These are phyloP conservation scores for Yamadazyma insecticola DNA, from an alignment of 805 yeast species.

Conservation along the genomic window DNA sequence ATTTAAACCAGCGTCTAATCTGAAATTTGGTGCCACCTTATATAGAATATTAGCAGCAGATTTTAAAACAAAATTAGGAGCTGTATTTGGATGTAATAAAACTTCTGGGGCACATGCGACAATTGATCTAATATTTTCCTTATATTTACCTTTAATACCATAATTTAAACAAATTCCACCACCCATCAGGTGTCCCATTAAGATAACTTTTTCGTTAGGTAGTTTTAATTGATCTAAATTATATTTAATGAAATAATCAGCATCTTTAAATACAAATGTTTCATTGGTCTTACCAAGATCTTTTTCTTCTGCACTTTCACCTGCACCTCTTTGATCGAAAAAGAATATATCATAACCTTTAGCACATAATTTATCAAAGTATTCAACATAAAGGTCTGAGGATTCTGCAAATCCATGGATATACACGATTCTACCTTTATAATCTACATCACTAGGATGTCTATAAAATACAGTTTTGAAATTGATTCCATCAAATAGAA, in stretches of 20 bases:
- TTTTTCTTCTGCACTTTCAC: slow-evolving; percentile 54
- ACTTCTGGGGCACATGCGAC: slow-evolving; percentile 59
- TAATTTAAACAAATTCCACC: slow-evolving; percentile 69
- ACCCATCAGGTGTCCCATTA: slow-evolving; percentile 80
- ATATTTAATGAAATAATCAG: slow-evolving; percentile 51
- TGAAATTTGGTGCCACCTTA: slow-evolving; percentile 42
- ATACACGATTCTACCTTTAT: slow-evolving; percentile 52
- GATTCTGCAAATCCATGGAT: slow-evolving; percentile 75
- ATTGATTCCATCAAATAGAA: slow-evolving; percentile 33
- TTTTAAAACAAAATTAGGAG: slow-evolving; percentile 46
- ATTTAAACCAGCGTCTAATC: slow-evolving; percentile 52
- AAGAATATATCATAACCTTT: slow-evolving; percentile 62
- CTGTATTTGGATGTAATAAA: slow-evolving; percentile 50
- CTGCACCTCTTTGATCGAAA: slow-evolving; percentile 77
- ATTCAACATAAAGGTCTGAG: slow-evolving; percentile 42
- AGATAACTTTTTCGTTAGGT: slow-evolving; percentile 37
- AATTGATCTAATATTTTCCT: slow-evolving; percentile 42
- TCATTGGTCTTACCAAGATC: slow-evolving; percentile 56
- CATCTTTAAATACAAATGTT: slow-evolving; percentile 49
- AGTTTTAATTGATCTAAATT: slow-evolving; percentile 23
- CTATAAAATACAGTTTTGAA: slow-evolving; percentile 40
- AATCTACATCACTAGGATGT: slow-evolving; percentile 26
- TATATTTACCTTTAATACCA: slow-evolving; percentile 50
- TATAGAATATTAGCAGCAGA: slow-evolving; percentile 35
- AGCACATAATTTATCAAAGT: slow-evolving; percentile 48